Base-by-base conservation (phyloP, 805 yeast genomes). In the Priceomyces melissophilus region DNA sequence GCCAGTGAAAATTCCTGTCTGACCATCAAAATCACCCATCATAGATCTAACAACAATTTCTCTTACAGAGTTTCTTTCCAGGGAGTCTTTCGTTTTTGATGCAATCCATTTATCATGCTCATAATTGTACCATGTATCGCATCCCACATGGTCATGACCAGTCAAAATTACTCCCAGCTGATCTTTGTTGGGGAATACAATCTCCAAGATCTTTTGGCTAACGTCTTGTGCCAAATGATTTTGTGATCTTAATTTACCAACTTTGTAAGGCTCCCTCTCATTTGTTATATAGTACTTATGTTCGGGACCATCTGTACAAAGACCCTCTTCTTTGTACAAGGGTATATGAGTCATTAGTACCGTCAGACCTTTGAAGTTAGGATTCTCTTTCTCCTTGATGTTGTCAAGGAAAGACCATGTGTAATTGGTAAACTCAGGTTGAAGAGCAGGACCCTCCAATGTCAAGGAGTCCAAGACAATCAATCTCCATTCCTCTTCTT, bases 91-190 rank as follows among this genome's bases (percentile, higher is more conserved):
- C 3, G 57, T 53, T 47, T 77, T 79, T 0, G 77, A 59, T 0
- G 89, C 85, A 4, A 60, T 70, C 95, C 95, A 85, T 12, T 67
- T 62, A 4, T 70, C 71, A 13, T 57, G 55, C 1, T 48, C 46
- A 32, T 47, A 51, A 56, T 76, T 78, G 58, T 85, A 87, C 60
- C 75, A 72, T 29, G 81, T 76, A 50, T 80, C 82, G 57, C 99
- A 93, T 1, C 99, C 99, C 49, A 83, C 90, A 56, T 93, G 99
- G 57, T 93, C 99, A 63, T 93, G 99, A 1, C 99, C 99, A 0
- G 96, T 87, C 32, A 91, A 64, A 3, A 93, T 79, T 8, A 91
- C 70, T 14, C 98, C 98, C 13, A 84, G 80, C 47, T 78, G 76
- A 43, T 66, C 65, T 7, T 69, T 63, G 49, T 76, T 76, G 30